Evolutionary conservation across 305 asterid species (phyloP), one percentile per base, ranked within the genome.

Genomic region (Fraxinus latifolia): DNA sequence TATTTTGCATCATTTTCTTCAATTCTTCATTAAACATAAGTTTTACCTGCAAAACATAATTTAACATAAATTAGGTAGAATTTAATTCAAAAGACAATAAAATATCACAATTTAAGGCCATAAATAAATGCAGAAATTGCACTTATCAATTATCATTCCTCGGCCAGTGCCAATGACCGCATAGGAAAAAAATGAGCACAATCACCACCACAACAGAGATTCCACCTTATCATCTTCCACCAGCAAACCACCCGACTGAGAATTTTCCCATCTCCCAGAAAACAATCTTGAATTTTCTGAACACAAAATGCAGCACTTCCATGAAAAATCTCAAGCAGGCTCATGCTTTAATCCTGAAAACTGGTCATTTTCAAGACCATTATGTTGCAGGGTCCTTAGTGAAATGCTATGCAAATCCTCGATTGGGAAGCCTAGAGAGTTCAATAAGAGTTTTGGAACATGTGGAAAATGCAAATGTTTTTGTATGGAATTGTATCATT

Each of bases 301-400:
- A 82, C 89, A 79, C 90, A 77, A 83, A 84, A 80, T 89, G 91
- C 82, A 65, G 75, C 19, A 53, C 77, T 71, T 87, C 91, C 6
- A 55, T 83, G 37, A 39, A 83, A 79, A 84, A 81, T 75, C 84
- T 89, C 37, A 81, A 83, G 85, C 91, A 87, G 32, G 83, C 83
- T 33, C 92, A 89, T 23, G 91, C 91, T 70, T 68, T 90, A 50
- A 81, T 85, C 77, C 84, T 88, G 14, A 89, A 87, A 88, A 84
- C 90, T 1, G 91, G 87, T 78, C 83, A 68, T 76, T 72, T 90
- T 76, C 90, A 82, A 78, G 90, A 88, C 82, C 91, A 90, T 74
- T 87, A 79, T 34, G 74, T 90, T 19, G 85, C 91, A 31, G 93
- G 88, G 27, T 79, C 90, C 37, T 55, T 85, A n/a, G 34, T 87